A percentile compares a stretch with the other conserved stretches of the same genome.
These are phyloP conservation scores for Melastoma malabathricum DNA, from an alignment of 345 rosid genomes.

Conservation along the genomic window DNA sequence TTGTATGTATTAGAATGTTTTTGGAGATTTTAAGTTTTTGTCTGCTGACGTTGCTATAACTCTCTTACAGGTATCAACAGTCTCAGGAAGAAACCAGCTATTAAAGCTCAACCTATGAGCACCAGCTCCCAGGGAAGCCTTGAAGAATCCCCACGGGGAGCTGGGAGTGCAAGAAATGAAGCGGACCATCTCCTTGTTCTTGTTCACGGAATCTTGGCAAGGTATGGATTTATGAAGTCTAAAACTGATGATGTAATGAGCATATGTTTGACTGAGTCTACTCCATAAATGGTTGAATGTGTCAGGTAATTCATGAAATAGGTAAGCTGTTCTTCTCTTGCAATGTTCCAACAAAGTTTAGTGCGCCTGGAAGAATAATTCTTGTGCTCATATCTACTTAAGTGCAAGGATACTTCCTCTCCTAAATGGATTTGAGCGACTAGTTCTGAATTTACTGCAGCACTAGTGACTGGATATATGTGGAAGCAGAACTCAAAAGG, in stretches of 20 bases:
- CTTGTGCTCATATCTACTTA: too few relatives aligned
- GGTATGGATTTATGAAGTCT: slow-evolving; percentile 27
- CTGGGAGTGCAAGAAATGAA: slow-evolving; percentile 25
- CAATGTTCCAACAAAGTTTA: too few relatives aligned
- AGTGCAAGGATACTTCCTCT: too few relatives aligned
- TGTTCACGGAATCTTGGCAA: slow-evolving; percentile 91
- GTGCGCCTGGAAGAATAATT: too few relatives aligned
- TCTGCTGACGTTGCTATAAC: not conserved
- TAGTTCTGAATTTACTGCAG: slow-evolving; percentile 33
- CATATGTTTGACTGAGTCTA: too few relatives aligned
- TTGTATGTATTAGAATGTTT: too few relatives aligned
- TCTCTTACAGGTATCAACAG: slow-evolving; percentile 23
- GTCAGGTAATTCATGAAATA: too few relatives aligned
- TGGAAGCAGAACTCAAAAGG: slow-evolving; percentile 84
- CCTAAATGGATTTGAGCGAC: not conserved
- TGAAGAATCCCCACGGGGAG: slow-evolving; percentile 22
- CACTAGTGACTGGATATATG: slow-evolving; percentile 90
- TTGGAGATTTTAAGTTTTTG: not conserved
- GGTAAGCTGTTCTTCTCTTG: too few relatives aligned
- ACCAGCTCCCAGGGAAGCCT: slow-evolving; percentile 34
- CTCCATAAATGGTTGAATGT: too few relatives aligned
- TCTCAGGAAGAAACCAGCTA: slow-evolving; percentile 35
- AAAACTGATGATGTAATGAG: not conserved
- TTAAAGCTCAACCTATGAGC: slow-evolving; percentile 55
- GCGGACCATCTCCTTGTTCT: slow-evolving; percentile 99